Conservation (phyloP, 371 early-diverging fungal species). For the Rhizomucor miehei region DNA sequence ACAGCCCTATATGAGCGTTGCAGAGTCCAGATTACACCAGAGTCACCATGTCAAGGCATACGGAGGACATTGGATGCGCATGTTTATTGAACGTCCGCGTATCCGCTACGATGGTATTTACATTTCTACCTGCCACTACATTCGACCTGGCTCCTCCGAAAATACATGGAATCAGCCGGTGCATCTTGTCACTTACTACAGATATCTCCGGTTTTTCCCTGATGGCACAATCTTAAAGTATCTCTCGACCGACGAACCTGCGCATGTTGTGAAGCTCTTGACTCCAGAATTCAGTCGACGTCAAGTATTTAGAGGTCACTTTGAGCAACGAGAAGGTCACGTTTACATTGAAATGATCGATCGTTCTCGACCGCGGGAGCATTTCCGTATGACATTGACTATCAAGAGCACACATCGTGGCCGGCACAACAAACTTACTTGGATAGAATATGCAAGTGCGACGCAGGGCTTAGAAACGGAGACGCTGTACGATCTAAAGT, state of each 20-base stretch:
- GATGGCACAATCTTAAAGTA: conserved; percentile 49
- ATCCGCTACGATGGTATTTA: conserved; percentile 68
- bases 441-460: conserved; percentile 50
- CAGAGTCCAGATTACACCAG: conserved; percentile 19
- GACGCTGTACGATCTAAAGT: conserved; percentile 31
- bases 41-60: conserved; percentile 22
- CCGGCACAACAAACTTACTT: conserved; percentile 63
- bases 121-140: conserved; percentile 64
- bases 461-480: conserved; percentile 19
- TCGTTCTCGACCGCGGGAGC: conserved; percentile 25
- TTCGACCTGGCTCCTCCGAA: conserved; percentile 51
- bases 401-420: conserved; percentile 59
- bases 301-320: conserved; percentile 48
- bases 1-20: conserved; percentile 28
- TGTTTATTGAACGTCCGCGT: conserved; percentile 66
- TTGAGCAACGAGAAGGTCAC: conserved; percentile 23
- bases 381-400: conserved; percentile 40
- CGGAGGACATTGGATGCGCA: conserved; percentile 39
- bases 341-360: conserved; percentile 34
- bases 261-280: conserved; percentile 32
- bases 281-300: conserved; percentile 24
- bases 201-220: conserved; percentile 65
- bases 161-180: conserved; percentile 57
- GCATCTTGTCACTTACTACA: conserved; percentile 70
- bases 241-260: conserved; percentile 58